Conservation (phyloP, 129 eudicot species). For the Solidago caesia region DNA sequence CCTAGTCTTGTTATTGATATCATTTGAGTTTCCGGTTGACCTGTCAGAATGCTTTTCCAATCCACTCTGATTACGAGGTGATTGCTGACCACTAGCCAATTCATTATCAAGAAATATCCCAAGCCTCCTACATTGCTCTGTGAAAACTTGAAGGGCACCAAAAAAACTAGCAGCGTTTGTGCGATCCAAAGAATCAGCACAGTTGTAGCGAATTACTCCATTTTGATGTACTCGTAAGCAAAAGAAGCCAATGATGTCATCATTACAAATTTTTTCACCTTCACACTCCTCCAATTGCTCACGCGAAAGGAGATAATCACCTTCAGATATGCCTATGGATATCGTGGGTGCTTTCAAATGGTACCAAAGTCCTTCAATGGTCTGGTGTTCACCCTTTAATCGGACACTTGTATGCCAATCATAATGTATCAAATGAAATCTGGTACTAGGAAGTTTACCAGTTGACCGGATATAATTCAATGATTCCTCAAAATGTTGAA, state of each 20-base stretch:
- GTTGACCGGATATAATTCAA: constrained; percentile 62
- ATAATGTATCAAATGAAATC: constrained; percentile 68
- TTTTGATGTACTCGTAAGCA: constrained; percentile 80
- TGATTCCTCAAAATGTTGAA: constrained; percentile 88
- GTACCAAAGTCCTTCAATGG: constrained; percentile 96
- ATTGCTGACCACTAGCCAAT: constrained; percentile 23
- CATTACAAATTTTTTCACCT: constrained; percentile 62
- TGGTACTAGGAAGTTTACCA: constrained; percentile 70
- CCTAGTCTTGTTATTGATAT: constrained; percentile 47
- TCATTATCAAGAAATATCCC: constrained; percentile 90
- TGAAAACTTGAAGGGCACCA: constrained; percentile 85
- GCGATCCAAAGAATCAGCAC: constrained; percentile 95
- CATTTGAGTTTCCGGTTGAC: neutral
- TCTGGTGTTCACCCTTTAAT: constrained; percentile 79
- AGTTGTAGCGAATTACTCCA: constrained; percentile 86
- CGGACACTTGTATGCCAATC: constrained; percentile 93
- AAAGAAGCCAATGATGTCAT: constrained; percentile 71
- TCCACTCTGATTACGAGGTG: neutral
- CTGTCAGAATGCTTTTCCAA: neutral
- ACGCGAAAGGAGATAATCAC: constrained; percentile 77
- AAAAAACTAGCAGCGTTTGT: constrained; percentile 97
- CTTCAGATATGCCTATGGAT: constrained; percentile 80
- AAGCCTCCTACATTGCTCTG: constrained; percentile 88
- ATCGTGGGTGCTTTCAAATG: constrained; percentile 78
- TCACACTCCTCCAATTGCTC: constrained; percentile 51